Conservation (phyloP, 2,329 filamentous ascomycete genomes). For the Calonectria pteridis region DNA sequence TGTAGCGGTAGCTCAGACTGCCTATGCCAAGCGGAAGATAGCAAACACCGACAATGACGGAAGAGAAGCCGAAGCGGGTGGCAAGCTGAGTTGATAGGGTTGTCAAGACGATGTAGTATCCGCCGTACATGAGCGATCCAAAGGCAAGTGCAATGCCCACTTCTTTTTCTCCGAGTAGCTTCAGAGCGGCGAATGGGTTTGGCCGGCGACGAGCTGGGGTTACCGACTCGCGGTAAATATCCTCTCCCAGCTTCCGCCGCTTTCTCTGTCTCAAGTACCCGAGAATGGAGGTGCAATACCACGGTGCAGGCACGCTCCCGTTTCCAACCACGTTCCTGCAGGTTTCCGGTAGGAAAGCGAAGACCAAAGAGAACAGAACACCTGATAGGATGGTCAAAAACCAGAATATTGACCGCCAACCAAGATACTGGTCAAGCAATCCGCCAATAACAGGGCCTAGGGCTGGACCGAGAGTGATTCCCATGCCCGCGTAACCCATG, state of each 20-base stretch:
- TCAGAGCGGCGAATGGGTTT: slow-evolving; percentile 18
- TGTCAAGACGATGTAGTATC: slow-evolving; percentile 12
- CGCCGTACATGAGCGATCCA: slow-evolving; percentile 21
- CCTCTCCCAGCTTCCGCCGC: not conserved
- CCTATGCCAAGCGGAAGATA: slow-evolving; percentile 19
- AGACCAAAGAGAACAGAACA: not conserved
- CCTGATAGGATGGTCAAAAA: slow-evolving; percentile 25
- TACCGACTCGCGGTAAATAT: not conserved
- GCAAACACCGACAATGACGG: slow-evolving; percentile 16
- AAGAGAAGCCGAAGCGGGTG: slow-evolving; percentile 13
- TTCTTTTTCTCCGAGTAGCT: slow-evolving; percentile 1
- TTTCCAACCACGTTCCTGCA: slow-evolving; percentile 29
- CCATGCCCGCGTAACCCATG: slow-evolving; percentile 30
- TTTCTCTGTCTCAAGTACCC: slow-evolving; percentile 1
- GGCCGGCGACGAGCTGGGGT: not conserved
- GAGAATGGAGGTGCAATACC: slow-evolving; percentile 1
- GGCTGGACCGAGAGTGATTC: slow-evolving; percentile 55
- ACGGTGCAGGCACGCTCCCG: slow-evolving; percentile 19
- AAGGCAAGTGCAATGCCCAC: slow-evolving; percentile 9
- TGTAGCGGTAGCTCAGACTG: slow-evolving; percentile 16
- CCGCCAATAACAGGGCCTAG: slow-evolving; percentile 58
- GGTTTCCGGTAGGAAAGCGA: slow-evolving; percentile 27
- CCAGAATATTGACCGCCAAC: slow-evolving; percentile 33
- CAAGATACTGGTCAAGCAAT: slow-evolving; percentile 47
- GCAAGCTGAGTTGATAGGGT: slow-evolving; percentile 16